A percentile compares a stretch with the other conserved stretches of the same genome.
Conservation (phyloP, 164 flowering plant species). For the Vitis labrusca region DNA sequence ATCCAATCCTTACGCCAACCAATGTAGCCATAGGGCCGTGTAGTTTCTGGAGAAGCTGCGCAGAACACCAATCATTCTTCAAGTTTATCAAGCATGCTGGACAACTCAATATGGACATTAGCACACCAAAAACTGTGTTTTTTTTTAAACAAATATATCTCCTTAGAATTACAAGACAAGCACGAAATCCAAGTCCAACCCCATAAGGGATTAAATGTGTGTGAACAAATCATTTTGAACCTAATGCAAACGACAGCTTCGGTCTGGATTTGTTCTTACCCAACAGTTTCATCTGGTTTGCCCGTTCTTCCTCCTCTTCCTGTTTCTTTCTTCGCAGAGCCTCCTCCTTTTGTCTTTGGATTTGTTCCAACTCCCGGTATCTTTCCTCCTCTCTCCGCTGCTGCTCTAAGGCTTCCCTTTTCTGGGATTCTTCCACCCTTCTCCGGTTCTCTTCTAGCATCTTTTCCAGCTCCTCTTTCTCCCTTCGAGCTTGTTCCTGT, state of each 20-base stretch:
- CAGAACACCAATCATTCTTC: background rate
- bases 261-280: conserved; percentile 98
- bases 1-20: too few species aligned
- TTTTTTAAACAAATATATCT: background rate
- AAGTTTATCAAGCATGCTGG: background rate
- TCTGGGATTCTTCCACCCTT: conserved; percentile 83
- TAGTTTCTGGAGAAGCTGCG: too few species aligned
- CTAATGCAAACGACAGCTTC: conserved; percentile 83
- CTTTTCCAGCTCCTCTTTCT: conserved; percentile 82
- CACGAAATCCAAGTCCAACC: background rate
- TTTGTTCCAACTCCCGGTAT: conserved; percentile 73
- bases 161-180: conserved; percentile 5
- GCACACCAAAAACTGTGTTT: background rate
- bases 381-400: conserved; percentile 84
- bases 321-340: conserved; percentile 81
- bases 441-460: conserved; percentile 83
- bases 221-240: conserved; percentile 53
- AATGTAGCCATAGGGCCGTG: too few species aligned
- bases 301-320: conserved; percentile 87
- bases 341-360: conserved; percentile 89
- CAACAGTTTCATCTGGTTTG: conserved; percentile 74
- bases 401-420: conserved; percentile 80
- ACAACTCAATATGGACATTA: background rate
- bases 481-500: conserved; percentile 78
- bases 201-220: background rate